Evolutionary conservation across 2,329 filamentous ascomycete species (phyloP).

Genomic region (Fusarium falciforme): DNA sequence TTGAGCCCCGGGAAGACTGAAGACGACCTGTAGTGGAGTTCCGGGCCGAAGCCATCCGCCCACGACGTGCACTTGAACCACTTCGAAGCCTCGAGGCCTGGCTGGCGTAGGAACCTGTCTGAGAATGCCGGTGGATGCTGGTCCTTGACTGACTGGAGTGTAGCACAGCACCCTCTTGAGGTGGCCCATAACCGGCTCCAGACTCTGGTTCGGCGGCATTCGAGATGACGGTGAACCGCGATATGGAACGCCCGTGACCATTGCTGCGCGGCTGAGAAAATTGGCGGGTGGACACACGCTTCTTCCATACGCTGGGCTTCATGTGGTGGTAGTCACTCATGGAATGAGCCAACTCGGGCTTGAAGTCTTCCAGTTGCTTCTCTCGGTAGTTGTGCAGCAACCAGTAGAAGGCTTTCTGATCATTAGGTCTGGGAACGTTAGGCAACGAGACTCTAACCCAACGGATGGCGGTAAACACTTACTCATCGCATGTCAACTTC

Average conservation of each 20-base stretch:
- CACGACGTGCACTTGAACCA: slow-evolving; percentile 49
- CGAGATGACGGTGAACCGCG: slow-evolving; percentile 74
- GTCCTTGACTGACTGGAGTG: slow-evolving; percentile 72
- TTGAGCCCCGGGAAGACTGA: slow-evolving; percentile 54
- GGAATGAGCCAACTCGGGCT: slow-evolving; percentile 82
- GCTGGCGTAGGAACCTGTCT: slow-evolving; percentile 42
- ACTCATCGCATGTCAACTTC: slow-evolving; percentile 75
- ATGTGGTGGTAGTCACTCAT: slow-evolving; percentile 92
- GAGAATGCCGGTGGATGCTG: slow-evolving; percentile 70
- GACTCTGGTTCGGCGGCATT: slow-evolving; percentile 65
- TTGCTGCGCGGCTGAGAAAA: slow-evolving; percentile 61
- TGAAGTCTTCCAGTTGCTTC: slow-evolving; percentile 88
- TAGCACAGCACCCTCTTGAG: slow-evolving; percentile 72
- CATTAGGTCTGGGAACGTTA: slow-evolving; percentile 73
- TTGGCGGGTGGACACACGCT: slow-evolving; percentile 70
- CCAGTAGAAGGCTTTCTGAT: slow-evolving; percentile 94
- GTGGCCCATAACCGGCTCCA: slow-evolving; percentile 84
- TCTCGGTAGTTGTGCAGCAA: slow-evolving; percentile 85
- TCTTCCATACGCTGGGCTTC: slow-evolving; percentile 67
- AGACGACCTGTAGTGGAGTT: slow-evolving; percentile 46
- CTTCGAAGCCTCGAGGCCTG: slow-evolving; percentile 50
- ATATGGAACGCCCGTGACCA: slow-evolving; percentile 65
- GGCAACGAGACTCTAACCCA: neutral
- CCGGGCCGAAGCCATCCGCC: slow-evolving; percentile 44
- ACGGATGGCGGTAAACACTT: slow-evolving; percentile 49